These are phyloP conservation scores for Rachicladosporium sp. DNA, from an alignment of 2,329 filamentous ascomycete species.

Conservation along the genomic window DNA sequence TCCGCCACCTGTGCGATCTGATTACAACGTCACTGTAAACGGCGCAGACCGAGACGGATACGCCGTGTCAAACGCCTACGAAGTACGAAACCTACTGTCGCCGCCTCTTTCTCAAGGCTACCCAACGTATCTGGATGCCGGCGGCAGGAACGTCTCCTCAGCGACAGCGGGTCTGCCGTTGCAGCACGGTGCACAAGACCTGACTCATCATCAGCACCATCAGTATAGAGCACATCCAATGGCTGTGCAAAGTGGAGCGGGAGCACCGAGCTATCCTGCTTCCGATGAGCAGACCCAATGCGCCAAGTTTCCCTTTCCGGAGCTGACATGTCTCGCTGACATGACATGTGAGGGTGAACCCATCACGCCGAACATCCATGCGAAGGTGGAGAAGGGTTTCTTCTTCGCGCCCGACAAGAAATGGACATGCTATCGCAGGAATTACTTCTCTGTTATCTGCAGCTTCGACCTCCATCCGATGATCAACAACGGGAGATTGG, in stretches of 20 bases:
- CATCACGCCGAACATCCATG: conserved; percentile 61
- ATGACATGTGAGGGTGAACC: conserved; percentile 48
- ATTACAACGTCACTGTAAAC: conserved; percentile 17
- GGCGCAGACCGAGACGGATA: conserved; percentile 18
- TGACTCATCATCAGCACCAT: conserved; percentile 6
- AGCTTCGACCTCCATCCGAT: conserved; percentile 61
- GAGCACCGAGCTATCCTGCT: conserved; percentile 13
- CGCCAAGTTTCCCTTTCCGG: conserved; percentile 33
- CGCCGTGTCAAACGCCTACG: conserved; percentile 13
- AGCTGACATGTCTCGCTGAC: conserved; percentile 42
- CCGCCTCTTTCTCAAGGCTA: conserved; percentile 16
- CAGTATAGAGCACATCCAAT: conserved; percentile 8
- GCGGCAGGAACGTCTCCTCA: conserved; percentile 14
- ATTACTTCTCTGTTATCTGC: conserved; percentile 80
- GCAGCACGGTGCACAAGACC: conserved; percentile 2
- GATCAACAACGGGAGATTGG: conserved; percentile 43
- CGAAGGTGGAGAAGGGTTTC: conserved; percentile 80
- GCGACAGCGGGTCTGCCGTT: conserved; percentile 13
- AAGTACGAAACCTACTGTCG: conserved; percentile 17
- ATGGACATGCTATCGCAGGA: conserved; percentile 86
- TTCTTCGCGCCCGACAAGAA: conserved; percentile 61
- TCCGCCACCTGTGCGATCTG: conserved; percentile 15
- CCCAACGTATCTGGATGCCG: conserved; percentile 21
- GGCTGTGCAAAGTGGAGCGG: conserved; percentile 12
- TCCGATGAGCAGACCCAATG: conserved; percentile 14